Base-by-base conservation (phyloP, 2,329 filamentous ascomycete species). In the Ascochyta rabiei region DNA sequence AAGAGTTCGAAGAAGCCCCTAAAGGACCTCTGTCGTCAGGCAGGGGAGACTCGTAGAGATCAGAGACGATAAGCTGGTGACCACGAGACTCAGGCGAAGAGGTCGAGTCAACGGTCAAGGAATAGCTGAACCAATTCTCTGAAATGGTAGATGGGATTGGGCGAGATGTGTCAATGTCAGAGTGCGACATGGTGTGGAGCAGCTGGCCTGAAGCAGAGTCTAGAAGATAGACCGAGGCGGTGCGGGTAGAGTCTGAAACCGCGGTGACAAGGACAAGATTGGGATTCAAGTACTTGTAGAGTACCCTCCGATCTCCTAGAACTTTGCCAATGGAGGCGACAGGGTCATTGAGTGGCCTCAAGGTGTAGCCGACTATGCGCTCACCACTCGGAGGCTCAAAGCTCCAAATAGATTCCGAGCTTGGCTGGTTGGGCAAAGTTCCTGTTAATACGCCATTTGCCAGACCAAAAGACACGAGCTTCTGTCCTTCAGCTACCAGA, bases 201-300 rank as follows among this genome's bases (percentile, higher is more conserved):
- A 96, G 76, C 57, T 89, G 84, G 23, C 95, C 95, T 10, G 93
- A 96, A 6, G 96, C 83, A 2, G 90, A 90, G 70, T 99, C 93
- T 13, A 99, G 74, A 10, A 98, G 81, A 68, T 93, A 92, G 59
- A 96, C 81, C 0, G 86, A 87, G 7, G 91, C 85, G 1, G 82
- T 82, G 3, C 80, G 82, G 2, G 81, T 69, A 10, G 79, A 77
- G 19, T 88, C 82, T 30, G 88, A 82, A 2, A 87, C 77, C 1
- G 90, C 82, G 1, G 89, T 90, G 40, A 96, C 81, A 0, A 98
- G 82, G 2, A 92, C 81, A 6, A 91, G 84, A 75, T 96, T 97
- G 0, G 90, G 86, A 77, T 96, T 96, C 35, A 99, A 79, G 72
- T 98, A 98, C 78, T 99, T 99, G 85, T 99, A 99, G 60, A 93